Conservation (phyloP, 805 yeast genomes). For the Candida argentea region DNA sequence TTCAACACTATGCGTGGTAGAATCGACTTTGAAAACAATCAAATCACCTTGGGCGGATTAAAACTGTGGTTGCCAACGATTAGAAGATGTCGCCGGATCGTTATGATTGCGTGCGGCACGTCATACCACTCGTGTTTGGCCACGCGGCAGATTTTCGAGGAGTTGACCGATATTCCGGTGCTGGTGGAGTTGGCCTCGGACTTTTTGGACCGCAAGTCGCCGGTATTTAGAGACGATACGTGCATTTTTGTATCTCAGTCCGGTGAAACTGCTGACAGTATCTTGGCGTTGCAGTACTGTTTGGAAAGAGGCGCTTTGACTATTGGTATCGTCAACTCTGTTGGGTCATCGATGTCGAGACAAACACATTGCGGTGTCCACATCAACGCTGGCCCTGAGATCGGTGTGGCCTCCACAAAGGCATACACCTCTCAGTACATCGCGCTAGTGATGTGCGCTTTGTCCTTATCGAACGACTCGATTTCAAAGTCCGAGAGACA, state of each 20-base stretch:
- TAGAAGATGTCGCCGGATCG: conserved; percentile 88
- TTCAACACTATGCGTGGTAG: conserved; percentile 99
- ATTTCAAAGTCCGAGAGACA: conserved; percentile 71
- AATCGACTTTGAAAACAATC: conserved; percentile 75
- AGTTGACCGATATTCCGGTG: conserved; percentile 90
- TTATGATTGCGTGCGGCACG: conserved; percentile 99
- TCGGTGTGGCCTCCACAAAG: conserved; percentile 98
- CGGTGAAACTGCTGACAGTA: conserved; percentile 98
- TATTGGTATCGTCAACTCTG: conserved; percentile 95
- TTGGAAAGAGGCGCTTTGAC: conserved; percentile 95
- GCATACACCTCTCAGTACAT: conserved; percentile 98
- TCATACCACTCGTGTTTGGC: conserved; percentile 98
- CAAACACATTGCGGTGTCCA: conserved; percentile 99
- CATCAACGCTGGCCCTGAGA: conserved; percentile 98
- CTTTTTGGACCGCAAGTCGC: conserved; percentile 87
- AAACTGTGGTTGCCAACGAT: conserved; percentile 76
- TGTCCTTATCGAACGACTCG: conserved; percentile 88
- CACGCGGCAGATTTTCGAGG: conserved; percentile 92
- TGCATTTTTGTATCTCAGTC: conserved; percentile 97
- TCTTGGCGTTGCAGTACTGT: conserved; percentile 91
- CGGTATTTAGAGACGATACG: conserved; percentile 97
- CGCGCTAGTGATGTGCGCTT: conserved; percentile 93
- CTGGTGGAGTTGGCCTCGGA: conserved; percentile 90
- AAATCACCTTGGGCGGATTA: conserved; percentile 83
- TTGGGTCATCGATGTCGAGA: conserved; percentile 94